Conservation (phyloP, 768 basidiomycete species). For the Scleroderma citrinum region DNA sequence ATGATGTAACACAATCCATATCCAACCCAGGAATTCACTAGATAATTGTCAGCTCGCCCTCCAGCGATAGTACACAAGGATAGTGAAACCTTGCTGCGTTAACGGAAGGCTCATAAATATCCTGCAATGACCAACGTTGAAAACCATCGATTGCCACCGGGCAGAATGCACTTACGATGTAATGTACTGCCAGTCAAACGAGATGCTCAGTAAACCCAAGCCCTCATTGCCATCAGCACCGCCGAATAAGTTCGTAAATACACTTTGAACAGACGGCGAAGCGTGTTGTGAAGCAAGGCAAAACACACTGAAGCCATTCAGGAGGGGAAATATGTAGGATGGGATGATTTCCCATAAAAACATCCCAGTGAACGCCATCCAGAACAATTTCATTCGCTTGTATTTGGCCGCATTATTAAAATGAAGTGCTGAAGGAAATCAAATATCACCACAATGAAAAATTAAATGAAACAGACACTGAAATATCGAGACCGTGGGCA, state of each 20-base stretch:
- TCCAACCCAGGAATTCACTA: conserved; percentile 57
- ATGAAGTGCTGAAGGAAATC: conserved; percentile 36
- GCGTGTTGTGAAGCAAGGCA: conserved; percentile 45
- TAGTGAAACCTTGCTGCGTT: conserved; percentile 43
- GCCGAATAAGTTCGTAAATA: conserved; percentile 48
- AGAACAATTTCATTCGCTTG: conserved; percentile 50
- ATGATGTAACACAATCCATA: conserved; percentile 45
- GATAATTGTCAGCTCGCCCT: background rate
- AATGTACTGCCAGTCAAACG: conserved; percentile 49
- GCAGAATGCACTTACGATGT: conserved; percentile 2
- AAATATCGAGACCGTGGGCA: conserved; percentile 55
- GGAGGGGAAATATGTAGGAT: conserved; percentile 44
- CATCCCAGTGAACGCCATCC: conserved; percentile 45
- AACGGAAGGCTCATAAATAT: conserved; percentile 47
- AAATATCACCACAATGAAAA: background rate
- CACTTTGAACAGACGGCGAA: conserved; percentile 15
- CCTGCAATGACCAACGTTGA: background rate
- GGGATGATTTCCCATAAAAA: conserved; percentile 48
- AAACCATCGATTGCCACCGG: background rate
- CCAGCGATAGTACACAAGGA: background rate
- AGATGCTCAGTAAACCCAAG: conserved; percentile 51
- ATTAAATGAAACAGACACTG: conserved; percentile 34
- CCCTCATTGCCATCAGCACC: conserved; percentile 65
- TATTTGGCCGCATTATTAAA: conserved; percentile 38
- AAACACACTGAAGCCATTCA: conserved; percentile 50